phyloP scores from a whole-genome alignment of 2,329 filamentous ascomycete genomes.

The Amesomyces nigricolor region DNA sequence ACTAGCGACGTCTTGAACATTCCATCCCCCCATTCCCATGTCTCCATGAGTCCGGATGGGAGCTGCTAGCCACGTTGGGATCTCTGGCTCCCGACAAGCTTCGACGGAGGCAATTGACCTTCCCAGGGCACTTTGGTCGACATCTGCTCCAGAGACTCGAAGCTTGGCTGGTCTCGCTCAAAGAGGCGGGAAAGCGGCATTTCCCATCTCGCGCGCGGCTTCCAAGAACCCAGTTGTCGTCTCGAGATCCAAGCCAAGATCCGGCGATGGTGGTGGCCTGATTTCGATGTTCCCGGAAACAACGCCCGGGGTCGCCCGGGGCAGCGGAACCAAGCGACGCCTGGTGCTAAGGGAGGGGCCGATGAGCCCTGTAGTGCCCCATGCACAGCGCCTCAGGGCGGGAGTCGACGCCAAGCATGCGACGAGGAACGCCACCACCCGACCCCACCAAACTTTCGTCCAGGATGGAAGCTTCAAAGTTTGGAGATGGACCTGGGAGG shows the following conservation, averaged over 20 bases:
- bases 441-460: too few relatives aligned
- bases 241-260: background rate
- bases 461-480: too few relatives aligned
- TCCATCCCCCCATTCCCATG: background rate
- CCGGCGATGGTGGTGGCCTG: conserved; percentile 1
- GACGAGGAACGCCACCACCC: too few relatives aligned
- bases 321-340: conserved; percentile 13
- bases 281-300: background rate
- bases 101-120: too few relatives aligned
- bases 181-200: background rate
- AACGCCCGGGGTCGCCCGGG: conserved; percentile 1
- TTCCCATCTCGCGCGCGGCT: background rate
- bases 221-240: too few relatives aligned
- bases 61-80: background rate
- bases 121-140: too few relatives aligned
- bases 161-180: too few relatives aligned
- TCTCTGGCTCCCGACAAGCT: too few relatives aligned
- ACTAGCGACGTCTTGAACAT: background rate
- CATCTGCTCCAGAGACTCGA: too few relatives aligned
- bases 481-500: too few relatives aligned
- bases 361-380: background rate
- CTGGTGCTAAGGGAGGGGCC: background rate
- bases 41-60: background rate
- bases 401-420: background rate
- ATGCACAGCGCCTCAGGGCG: background rate